These are phyloP conservation scores for Chiua virens DNA, from an alignment of 768 basidiomycete species.

Conservation along the genomic window DNA sequence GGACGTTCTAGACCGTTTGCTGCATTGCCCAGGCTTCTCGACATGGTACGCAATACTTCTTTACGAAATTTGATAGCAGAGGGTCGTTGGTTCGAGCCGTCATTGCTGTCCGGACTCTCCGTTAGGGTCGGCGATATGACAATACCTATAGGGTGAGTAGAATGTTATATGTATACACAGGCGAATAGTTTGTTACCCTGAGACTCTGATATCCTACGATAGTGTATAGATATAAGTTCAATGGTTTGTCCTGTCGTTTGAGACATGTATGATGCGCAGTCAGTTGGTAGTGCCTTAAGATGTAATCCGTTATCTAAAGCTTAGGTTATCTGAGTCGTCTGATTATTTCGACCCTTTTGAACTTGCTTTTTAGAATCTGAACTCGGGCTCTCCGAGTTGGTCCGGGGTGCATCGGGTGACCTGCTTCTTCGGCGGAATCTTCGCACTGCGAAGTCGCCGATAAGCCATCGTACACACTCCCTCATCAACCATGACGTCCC, in stretches of 20 bases:
- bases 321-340: too few species aligned
- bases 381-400: not conserved
- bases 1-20: slow-evolving; percentile 34
- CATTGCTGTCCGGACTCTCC: slow-evolving; percentile 12
- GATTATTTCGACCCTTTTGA: too few species aligned
- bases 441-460: not conserved
- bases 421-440: too few species aligned
- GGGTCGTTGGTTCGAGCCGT: slow-evolving; percentile 30
- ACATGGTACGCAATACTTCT: slow-evolving; percentile 6
- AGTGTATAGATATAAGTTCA: not conserved
- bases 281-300: not conserved
- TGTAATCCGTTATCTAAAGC: not conserved
- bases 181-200: slow-evolving; percentile 1
- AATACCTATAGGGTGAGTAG: slow-evolving; percentile 8
- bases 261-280: not conserved
- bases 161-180: not conserved
- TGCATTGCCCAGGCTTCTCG: slow-evolving; percentile 31
- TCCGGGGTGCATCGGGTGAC: not conserved
- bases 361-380: too few species aligned
- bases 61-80: slow-evolving; percentile 15
- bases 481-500: slow-evolving; percentile 20
- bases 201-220: slow-evolving; percentile 3
- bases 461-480: not conserved
- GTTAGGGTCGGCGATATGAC: slow-evolving; percentile 9
- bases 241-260: slow-evolving; percentile 6